These are phyloP conservation scores for Arachnomyces sp. DNA, from an alignment of 2,329 filamentous ascomycete species.

Conservation along the genomic window DNA sequence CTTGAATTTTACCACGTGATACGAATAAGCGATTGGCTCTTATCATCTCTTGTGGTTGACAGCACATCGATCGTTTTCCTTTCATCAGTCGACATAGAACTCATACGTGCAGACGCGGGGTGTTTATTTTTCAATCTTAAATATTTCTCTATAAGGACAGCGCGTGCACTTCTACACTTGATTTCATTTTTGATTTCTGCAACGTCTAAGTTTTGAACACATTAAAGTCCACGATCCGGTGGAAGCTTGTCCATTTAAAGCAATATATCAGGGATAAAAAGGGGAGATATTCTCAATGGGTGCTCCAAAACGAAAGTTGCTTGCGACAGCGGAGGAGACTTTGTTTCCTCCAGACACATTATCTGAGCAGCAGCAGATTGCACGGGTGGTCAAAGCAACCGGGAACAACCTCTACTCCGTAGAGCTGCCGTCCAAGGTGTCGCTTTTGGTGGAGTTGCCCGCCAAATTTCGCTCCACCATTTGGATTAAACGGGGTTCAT, in stretches of 20 bases:
- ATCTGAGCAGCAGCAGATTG: slow-evolving; percentile 53
- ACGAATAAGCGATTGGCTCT: not conserved
- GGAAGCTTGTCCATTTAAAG: no score
- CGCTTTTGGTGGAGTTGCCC: slow-evolving; percentile 71
- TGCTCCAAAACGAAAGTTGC: slow-evolving; percentile 67
- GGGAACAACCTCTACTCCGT: slow-evolving; percentile 87
- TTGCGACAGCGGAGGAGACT: slow-evolving; percentile 69
- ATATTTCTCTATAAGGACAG: no score
- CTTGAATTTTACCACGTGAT: not conserved
- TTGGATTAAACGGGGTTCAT: slow-evolving; percentile 86
- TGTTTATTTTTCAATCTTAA: not conserved
- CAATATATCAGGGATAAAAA: no score
- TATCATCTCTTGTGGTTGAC: not conserved
- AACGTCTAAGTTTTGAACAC: no score
- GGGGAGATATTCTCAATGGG: slow-evolving; percentile 46
- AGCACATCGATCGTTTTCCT: no score
- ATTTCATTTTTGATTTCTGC: no score
- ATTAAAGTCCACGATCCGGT: no score
- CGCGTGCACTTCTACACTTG: no score
- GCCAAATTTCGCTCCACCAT: slow-evolving; percentile 83
- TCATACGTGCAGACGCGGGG: not conserved
- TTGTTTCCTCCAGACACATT: slow-evolving; percentile 52
- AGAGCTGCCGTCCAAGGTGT: slow-evolving; percentile 58
- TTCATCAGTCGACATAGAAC: not conserved
- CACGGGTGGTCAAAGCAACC: slow-evolving; percentile 70